These are phyloP conservation scores for Diaporthe ilicicola DNA, from an alignment of 2,329 filamentous ascomycete genomes.

Conservation along the genomic window DNA sequence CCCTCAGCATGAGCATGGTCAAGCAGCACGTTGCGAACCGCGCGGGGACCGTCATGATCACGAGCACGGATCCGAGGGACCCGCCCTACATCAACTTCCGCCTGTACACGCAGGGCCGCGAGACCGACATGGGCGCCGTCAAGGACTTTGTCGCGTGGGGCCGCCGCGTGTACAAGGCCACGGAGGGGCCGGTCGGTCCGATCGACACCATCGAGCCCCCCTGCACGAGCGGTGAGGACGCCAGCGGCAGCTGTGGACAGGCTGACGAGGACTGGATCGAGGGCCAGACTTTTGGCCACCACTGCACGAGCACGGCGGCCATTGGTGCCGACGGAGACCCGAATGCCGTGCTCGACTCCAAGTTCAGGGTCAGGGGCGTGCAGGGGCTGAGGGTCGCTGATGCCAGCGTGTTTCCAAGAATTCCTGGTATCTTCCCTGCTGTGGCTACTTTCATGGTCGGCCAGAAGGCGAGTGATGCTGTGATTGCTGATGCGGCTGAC, in stretches of 20 bases:
- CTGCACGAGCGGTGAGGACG: constrained; percentile 35
- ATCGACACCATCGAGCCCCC: constrained; percentile 41
- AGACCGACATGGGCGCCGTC: constrained; percentile 52
- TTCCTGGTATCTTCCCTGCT: constrained; percentile 56
- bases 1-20: constrained; percentile 44
- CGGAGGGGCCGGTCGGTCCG: constrained; percentile 24
- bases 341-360: constrained; percentile 61
- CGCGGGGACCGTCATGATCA: constrained; percentile 69
- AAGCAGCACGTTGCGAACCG: constrained; percentile 60
- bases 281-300: constrained; percentile 62
- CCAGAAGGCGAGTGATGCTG: constrained; percentile 70
- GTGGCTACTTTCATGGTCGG: constrained; percentile 65
- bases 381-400: constrained; percentile 63
- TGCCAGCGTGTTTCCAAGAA: constrained; percentile 61
- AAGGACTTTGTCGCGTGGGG: constrained; percentile 45
- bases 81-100: constrained; percentile 71
- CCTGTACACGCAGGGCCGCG: constrained; percentile 59
- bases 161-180: constrained; percentile 37
- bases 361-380: constrained; percentile 63
- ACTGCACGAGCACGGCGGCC: constrained; percentile 60
- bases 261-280: constrained; percentile 46
- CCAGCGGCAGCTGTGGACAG: constrained; percentile 37
- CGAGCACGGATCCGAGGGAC: constrained; percentile 68
- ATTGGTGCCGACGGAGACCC: constrained; percentile 62
- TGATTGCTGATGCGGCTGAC: constrained; percentile 43